These are phyloP conservation scores for Naumovozyma baii DNA, from an alignment of 805 yeast species.

Conservation along the genomic window DNA sequence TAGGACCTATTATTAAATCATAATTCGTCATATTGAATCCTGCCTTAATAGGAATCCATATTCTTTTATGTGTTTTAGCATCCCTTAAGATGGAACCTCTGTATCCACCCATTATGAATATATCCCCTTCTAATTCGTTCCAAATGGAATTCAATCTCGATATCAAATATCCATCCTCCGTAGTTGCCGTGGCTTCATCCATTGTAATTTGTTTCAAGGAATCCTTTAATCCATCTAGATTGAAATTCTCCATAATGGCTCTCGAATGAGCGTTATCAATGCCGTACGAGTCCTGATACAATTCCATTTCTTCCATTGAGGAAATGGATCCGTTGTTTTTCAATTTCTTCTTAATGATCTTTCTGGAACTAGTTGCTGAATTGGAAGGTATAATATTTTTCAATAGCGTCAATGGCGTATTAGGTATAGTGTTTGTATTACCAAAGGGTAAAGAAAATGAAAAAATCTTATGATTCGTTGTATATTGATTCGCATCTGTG, in stretches of 20 bases:
- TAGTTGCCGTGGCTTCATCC: slow-evolving; percentile 8
- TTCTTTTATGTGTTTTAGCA: slow-evolving; percentile 47
- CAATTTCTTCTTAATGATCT: slow-evolving; percentile 26
- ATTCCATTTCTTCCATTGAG: slow-evolving; percentile 53
- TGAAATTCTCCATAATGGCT: slow-evolving; percentile 58
- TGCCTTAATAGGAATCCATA: slow-evolving; percentile 84
- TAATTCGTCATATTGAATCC: slow-evolving; percentile 67
- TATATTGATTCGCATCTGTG: neutral
- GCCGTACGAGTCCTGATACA: slow-evolving; percentile 45
- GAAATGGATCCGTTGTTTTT: slow-evolving; percentile 48
- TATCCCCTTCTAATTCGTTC: slow-evolving; percentile 63
- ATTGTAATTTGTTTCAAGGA: slow-evolving; percentile 16
- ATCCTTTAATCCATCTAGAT: slow-evolving; percentile 34
- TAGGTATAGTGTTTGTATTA: slow-evolving; percentile 12
- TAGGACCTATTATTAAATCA: slow-evolving; percentile 65
- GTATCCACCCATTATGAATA: slow-evolving; percentile 79
- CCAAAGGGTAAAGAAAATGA: slow-evolving; percentile 34
- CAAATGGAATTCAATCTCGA: slow-evolving; percentile 36
- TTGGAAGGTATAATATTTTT: slow-evolving; percentile 12
- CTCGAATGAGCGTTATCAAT: slow-evolving; percentile 57
- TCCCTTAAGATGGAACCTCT: slow-evolving; percentile 75
- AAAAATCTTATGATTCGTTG: slow-evolving; percentile 26
- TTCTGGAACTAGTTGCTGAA: slow-evolving; percentile 3
- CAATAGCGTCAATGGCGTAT: slow-evolving; percentile 5
- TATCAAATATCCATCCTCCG: slow-evolving; percentile 20